Conservation (phyloP, 2,329 filamentous ascomycete species). For the Xylaria sp. region DNA sequence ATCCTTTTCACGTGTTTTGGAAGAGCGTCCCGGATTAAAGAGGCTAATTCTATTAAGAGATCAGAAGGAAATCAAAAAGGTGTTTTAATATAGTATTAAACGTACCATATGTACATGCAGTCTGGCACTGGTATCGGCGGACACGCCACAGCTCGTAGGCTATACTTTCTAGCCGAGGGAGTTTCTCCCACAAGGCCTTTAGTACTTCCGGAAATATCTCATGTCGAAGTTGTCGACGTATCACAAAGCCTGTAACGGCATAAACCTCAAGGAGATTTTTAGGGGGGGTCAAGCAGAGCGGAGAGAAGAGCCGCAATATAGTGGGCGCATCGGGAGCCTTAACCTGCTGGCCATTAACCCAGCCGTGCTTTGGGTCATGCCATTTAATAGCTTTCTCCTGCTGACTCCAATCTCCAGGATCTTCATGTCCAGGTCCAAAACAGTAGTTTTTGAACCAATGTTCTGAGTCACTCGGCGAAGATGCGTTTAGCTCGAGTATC, state of each 20-base stretch:
- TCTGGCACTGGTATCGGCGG: too few species aligned
- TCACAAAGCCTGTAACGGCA: slow-evolving; percentile 39
- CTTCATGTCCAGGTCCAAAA: slow-evolving; percentile 43
- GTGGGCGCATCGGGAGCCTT: slow-evolving; percentile 39
- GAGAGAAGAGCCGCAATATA: slow-evolving; percentile 46
- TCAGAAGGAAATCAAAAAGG: too few species aligned
- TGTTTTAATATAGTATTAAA: too few species aligned
- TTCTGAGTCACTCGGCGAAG: slow-evolving; percentile 51
- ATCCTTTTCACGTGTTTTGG: too few species aligned
- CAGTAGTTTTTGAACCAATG: slow-evolving; percentile 50
- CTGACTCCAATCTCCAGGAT: slow-evolving; percentile 25
- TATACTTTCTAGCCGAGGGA: slow-evolving; percentile 47
- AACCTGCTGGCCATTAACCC: slow-evolving; percentile 47
- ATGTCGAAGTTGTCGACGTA: slow-evolving; percentile 52
- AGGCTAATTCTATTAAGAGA: too few species aligned
- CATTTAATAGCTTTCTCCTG: slow-evolving; percentile 22
- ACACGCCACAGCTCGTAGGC: slow-evolving; percentile 51
- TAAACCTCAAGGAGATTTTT: slow-evolving; percentile 42
- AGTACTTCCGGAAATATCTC: slow-evolving; percentile 37
- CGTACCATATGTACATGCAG: too few species aligned
- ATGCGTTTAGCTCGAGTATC: slow-evolving; percentile 50
- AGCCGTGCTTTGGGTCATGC: slow-evolving; percentile 50
- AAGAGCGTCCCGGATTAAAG: too few species aligned
- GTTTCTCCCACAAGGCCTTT: slow-evolving; percentile 38
- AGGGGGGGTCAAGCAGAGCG: slow-evolving; percentile 19